Conservation (phyloP, 495 filamentous ascomycete genomes). For the Penicillium longicatenatum region DNA sequence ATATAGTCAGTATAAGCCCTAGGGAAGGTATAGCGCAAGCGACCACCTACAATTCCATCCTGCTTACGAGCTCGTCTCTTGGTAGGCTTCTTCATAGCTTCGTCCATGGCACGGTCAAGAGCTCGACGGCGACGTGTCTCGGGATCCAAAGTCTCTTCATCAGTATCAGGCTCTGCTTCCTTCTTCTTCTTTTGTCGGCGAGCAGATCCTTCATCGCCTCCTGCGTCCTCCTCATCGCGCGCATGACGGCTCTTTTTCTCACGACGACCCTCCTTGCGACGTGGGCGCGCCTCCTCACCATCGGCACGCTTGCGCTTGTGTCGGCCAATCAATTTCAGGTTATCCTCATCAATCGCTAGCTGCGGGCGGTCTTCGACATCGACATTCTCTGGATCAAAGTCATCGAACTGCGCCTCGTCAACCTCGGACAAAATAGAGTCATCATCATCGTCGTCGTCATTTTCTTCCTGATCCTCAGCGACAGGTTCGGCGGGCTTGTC, state of each 20-base stretch:
- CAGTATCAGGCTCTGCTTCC: slow-evolving; percentile 52
- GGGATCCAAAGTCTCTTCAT: slow-evolving; percentile 63
- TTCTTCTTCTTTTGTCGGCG: slow-evolving; percentile 54
- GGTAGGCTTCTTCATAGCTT: slow-evolving; percentile 77
- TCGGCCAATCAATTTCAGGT: slow-evolving; percentile 69
- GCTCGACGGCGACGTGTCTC: slow-evolving; percentile 69
- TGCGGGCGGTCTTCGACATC: slow-evolving; percentile 74
- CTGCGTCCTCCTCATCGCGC: slow-evolving; percentile 54
- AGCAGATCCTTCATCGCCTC: slow-evolving; percentile 60
- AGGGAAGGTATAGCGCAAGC: not conserved
- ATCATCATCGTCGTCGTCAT: slow-evolving; percentile 20
- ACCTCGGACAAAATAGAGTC: slow-evolving; percentile 86
- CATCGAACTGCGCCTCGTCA: slow-evolving; percentile 90
- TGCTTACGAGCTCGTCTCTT: slow-evolving; percentile 75
- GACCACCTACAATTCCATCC: slow-evolving; percentile 74
- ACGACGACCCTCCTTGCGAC: slow-evolving; percentile 74
- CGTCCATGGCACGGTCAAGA: slow-evolving; percentile 84
- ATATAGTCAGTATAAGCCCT: slow-evolving; percentile 17
- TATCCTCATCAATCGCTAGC: slow-evolving; percentile 85
- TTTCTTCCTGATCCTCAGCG: slow-evolving; percentile 8
- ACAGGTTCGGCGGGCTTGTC: slow-evolving; percentile 19
- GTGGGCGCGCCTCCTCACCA: slow-evolving; percentile 55
- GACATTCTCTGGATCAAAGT: slow-evolving; percentile 80
- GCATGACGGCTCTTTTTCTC: slow-evolving; percentile 73
- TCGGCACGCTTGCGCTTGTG: slow-evolving; percentile 82